These are phyloP conservation scores for Clitopilus hobsonii DNA, from an alignment of 768 basidiomycete species.

Conservation along the genomic window DNA sequence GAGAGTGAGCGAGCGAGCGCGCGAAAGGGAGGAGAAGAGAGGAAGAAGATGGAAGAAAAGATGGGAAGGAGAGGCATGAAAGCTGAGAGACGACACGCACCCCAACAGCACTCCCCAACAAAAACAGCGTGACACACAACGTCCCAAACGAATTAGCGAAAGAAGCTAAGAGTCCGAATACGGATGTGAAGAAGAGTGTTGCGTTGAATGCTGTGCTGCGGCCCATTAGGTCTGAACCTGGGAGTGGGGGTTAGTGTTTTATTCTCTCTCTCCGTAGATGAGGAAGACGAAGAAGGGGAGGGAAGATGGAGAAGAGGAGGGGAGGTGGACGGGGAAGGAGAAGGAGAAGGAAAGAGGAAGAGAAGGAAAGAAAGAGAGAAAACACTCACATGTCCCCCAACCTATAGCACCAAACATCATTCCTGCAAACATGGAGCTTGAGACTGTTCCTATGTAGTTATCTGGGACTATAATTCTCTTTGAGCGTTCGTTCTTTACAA, in stretches of 20 bases:
- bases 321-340: too few relatives aligned
- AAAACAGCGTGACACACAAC: slow-evolving; percentile 77
- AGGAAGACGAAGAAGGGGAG: too few relatives aligned
- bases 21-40: too few relatives aligned
- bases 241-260: neutral
- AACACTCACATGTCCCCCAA: slow-evolving; percentile 79
- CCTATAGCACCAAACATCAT: slow-evolving; percentile 96
- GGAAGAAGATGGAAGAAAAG: too few relatives aligned
- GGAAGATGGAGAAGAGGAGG: too few relatives aligned
- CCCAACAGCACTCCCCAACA: slow-evolving; percentile 91
- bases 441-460: slow-evolving; percentile 72
- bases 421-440: slow-evolving; percentile 88
- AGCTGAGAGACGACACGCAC: too few relatives aligned
- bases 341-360: too few relatives aligned
- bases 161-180: slow-evolving; percentile 83
- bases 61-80: too few relatives aligned
- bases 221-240: slow-evolving; percentile 84
- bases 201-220: slow-evolving; percentile 88
- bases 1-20: too few relatives aligned
- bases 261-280: too few relatives aligned
- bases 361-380: too few relatives aligned
- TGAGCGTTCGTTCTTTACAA: too few relatives aligned
- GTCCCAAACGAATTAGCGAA: slow-evolving; percentile 62
- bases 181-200: slow-evolving; percentile 83
- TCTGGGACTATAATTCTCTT: slow-evolving; percentile 58